Evolutionary conservation across 345 rosid genomes (phyloP), one percentile per base, ranked within the genome.

Genomic region (Diplotaxis tenuifolia): DNA sequence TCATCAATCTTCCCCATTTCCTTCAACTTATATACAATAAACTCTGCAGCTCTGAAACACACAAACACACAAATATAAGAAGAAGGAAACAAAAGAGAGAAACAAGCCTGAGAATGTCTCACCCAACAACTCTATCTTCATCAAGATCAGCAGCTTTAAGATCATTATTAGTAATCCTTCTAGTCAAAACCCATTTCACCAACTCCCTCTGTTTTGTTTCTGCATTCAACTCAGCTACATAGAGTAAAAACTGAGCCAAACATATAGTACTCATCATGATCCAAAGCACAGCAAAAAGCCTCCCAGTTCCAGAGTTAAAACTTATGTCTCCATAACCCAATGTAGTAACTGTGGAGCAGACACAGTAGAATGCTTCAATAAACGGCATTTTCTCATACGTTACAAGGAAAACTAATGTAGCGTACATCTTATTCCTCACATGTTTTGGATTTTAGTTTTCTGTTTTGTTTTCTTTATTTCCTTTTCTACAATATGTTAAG

Each of bases 261-360:
- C 89, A 82, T 53, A 83, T 18, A 4, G 95, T 87, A 45, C 90
- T 78, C 6, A 83, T 79, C 61, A 84, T 54, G 47, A 94, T 94
- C 91, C 95, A 94, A 62, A 88, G 54, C 50, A 83, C 72, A 14
- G 90, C 97, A 49, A 94, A 94, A 25, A 75, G 3, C 2, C 97
- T 96, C 5, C 97, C 97, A 0, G 40, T 49, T 28, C 32, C 22
- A 0, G 89, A 86, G 36, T 75, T 81, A 81, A 94, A 91, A 83
- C 96, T 94, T 75, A 69, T 40, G 68, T 94, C 98, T 3, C 98
- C 96, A 67, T 86, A 94, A 16, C 98, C 97, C 45, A 91, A 76
- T 11, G 98, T 88, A 2, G 97, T 91, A 72, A 94, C 56, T 0
- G 98, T 91, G 15, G 93, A 79, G 73, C 95, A 91, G 21, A 86